Evolutionary conservation across 1,284 basidiomycete genomes (phyloP), one percentile per base, ranked within the genome.

Genomic region (Ganoderma boninense): DNA sequence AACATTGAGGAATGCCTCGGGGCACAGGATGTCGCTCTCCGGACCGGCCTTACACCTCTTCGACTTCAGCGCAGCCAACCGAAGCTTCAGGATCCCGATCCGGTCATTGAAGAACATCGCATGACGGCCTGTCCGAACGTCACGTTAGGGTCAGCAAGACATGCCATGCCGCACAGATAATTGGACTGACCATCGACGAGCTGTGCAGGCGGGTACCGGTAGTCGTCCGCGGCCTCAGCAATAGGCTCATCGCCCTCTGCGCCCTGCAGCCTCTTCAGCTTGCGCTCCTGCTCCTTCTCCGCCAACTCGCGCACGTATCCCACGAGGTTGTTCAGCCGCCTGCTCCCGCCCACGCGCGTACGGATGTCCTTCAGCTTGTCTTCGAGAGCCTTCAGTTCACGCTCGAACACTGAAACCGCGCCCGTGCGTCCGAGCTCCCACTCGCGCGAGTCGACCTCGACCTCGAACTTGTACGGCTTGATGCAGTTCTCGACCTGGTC

Each of bases 401-500:
- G 90, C 81, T 95, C 92, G 76, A 98, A 94, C 74, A 97, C 84
- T 62, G 89, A 87, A 66, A 97, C 87, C 0, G 96, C 90, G 64
- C 91, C 86, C 72, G 87, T 85, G 44, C 97, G 85, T 0, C 97
- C 97, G 3, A 85, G 79, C 76, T 96, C 95, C 98, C 98, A 99
- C 80, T 99, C 97, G 54, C 91, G 85, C 14, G 89, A 87, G 74
- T 98, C 95, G 35, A 97, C 92, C 78, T 98, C 97, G 20, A 97
- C 89, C 77, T 97, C 96, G 80, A 98, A 98, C 86, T 99, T 99
- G 89, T 92, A 99, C 42, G 98, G 98, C 84, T 99, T 99, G 86
- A 99, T 98, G 82, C 96, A 98, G 83, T 99, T 99, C 86, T 99
- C 98, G 10, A 99, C 98, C 83, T 99, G 97, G 80, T 99, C 98